Conservation (phyloP, 176 grass and related monocot genomes). For the Bromus sterilis region DNA sequence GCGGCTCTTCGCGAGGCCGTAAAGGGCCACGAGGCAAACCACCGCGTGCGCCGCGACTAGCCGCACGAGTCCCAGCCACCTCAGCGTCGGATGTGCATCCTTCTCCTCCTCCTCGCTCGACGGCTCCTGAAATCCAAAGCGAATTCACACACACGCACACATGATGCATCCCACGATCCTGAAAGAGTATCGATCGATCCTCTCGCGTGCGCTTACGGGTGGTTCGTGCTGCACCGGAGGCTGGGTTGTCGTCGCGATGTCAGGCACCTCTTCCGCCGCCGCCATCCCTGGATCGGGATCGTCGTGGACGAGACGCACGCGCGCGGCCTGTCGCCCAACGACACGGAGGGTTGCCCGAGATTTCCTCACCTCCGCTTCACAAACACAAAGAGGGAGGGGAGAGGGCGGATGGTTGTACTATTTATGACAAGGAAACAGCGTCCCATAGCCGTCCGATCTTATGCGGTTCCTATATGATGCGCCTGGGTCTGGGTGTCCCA, state of each 20-base stretch:
- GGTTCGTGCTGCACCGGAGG: not conserved
- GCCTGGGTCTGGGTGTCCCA: no score
- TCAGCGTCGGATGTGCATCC: not conserved
- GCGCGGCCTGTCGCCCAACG: not conserved
- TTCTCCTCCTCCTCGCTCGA: not conserved
- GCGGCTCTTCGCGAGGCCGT: conserved; percentile 42
- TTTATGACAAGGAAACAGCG: not conserved
- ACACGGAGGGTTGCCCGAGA: not conserved
- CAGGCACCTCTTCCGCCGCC: not conserved
- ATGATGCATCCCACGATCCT: not conserved
- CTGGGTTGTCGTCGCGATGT: no score
- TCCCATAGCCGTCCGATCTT: not conserved
- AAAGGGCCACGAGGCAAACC: conserved; percentile 19
- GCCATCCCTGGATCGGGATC: not conserved
- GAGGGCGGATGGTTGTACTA: not conserved
- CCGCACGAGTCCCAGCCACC: conserved; percentile 30
- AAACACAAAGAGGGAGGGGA: not conserved
- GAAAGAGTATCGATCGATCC: not conserved
- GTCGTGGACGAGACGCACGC: not conserved
- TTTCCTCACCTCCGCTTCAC: no score
- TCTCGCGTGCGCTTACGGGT: not conserved
- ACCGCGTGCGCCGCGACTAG: conserved; percentile 9
- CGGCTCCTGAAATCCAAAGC: not conserved
- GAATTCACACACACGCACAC: not conserved
- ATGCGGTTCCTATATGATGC: not conserved